Base-by-base conservation (phyloP, 2,329 filamentous ascomycete genomes). In the Ceratocystis destructans region DNA sequence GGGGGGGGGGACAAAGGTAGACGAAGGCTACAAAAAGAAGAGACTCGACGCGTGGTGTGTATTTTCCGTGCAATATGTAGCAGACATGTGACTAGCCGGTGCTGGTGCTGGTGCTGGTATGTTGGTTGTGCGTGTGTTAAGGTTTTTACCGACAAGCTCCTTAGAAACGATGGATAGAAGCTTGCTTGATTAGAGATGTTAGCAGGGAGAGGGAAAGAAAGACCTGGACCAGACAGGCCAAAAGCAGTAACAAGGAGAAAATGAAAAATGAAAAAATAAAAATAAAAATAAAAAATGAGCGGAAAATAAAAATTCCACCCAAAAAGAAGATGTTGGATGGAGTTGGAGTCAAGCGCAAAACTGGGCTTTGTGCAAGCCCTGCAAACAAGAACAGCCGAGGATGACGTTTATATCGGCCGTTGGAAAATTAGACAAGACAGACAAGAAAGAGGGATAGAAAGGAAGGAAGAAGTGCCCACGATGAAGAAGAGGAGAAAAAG, bases 361-460 rank as follows among this genome's bases (percentile, higher is more conserved):
- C 37, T 12, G 37, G 37, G n/a, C n/a, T 53, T n/a, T 53, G 48
- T 37, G 28, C 28, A 59, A 59, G 55, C 8, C 15, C 17, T n/a
- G 31, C 17, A 31, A 33, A n/a, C n/a, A 22, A 31, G 28, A 59
- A 59, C 55, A 59, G 55, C 55, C 55, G 55, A 59, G 55, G 55
- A 59, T 59, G 55, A 59, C 55, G 55, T 59, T 59, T 59, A 59
- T 59, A 59, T 59, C 55, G 55, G 33, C 55, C 25, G 55, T 59
- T 63, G 61, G 61, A 45, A 15, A 41, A 20, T 44, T 2, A 45
- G 15, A 4, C 15, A 45, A 20, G 22, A 44, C n/a, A 55, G 37
- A 41, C 28, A 55, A 28, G 25, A 28, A 12, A 15, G 41, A 59
- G 25, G 3, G 37, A 33, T 22, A 20, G 44, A 41, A 25, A 22